A percentile compares a stretch with the other conserved stretches of the same genome.
Evolutionary conservation across 345 rosid genomes (phyloP).

Genomic region (Brassica nigra): DNA sequence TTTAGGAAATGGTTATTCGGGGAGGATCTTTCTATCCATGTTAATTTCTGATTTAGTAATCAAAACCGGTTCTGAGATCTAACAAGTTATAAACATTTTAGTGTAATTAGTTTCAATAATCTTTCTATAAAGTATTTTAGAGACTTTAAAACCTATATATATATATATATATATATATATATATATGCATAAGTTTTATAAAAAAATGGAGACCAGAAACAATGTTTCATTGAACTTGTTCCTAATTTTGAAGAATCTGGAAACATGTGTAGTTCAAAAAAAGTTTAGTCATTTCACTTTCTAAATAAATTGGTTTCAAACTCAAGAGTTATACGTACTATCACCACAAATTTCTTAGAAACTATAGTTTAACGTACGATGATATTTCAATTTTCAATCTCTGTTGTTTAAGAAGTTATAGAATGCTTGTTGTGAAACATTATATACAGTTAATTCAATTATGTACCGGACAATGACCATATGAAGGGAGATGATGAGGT

Average conservation of each 20-base stretch:
- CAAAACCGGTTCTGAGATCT: background rate
- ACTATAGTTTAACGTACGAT: background rate
- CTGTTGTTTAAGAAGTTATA: background rate
- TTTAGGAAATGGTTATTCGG: background rate
- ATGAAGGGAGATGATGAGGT: background rate
- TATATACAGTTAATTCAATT: conserved; percentile 8
- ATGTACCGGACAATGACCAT: conserved; percentile 4
- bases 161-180: no score
- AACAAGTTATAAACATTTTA: background rate
- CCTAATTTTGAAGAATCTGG: background rate
- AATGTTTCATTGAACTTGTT: background rate
- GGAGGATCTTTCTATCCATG: background rate
- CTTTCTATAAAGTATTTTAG: no score
- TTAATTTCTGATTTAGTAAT: background rate
- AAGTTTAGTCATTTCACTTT: background rate
- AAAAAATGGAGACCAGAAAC: background rate
- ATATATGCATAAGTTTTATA: background rate
- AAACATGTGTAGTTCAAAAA: background rate
- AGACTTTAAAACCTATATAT: background rate
- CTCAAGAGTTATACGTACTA: background rate
- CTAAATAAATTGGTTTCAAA: background rate
- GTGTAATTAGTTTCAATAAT: background rate
- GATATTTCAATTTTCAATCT: background rate
- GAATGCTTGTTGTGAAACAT: background rate
- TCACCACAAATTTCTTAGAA: background rate